Percentiles rank a stretch among this genome's conserved stretches.
These are phyloP conservation scores for Termitomyces bulborhizus DNA, from an alignment of 768 basidiomycete genomes.

Conservation along the genomic window DNA sequence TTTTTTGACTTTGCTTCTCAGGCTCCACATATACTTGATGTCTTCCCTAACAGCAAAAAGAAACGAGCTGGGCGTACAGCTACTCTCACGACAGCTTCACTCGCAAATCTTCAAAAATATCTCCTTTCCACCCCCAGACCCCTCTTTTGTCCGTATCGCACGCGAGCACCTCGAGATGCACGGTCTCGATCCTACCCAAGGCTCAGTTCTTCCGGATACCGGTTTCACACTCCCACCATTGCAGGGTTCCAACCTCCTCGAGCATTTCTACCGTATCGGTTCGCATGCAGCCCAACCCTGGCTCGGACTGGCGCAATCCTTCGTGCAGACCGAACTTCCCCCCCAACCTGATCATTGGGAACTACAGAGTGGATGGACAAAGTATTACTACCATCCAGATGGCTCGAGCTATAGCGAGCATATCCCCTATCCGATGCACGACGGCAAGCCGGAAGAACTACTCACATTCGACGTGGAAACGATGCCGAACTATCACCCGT, in stretches of 20 bases:
- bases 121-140: constrained; percentile 55
- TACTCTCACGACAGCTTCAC: constrained; percentile 78
- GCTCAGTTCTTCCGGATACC: constrained; percentile 74
- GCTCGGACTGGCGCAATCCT: constrained; percentile 57
- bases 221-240: constrained; percentile 79
- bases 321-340: constrained; percentile 50
- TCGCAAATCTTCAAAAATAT: constrained; percentile 73
- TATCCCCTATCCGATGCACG: constrained; percentile 60
- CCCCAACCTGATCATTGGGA: constrained; percentile 47
- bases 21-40: background rate
- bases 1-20: background rate
- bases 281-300: constrained; percentile 66
- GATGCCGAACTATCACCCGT: constrained; percentile 75
- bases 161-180: constrained; percentile 77
- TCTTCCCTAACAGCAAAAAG: constrained; percentile 45
- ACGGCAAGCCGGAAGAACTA: constrained; percentile 61
- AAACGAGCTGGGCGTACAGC: constrained; percentile 90
- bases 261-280: constrained; percentile 88
- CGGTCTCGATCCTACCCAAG: constrained; percentile 72
- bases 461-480: constrained; percentile 95
- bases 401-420: constrained; percentile 74
- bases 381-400: constrained; percentile 65
- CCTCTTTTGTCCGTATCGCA: constrained; percentile 66
- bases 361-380: constrained; percentile 81
- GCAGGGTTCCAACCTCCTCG: constrained; percentile 73